These are phyloP conservation scores for Taiozyma onychis DNA, from an alignment of 1,139 yeast species.

Conservation along the genomic window DNA sequence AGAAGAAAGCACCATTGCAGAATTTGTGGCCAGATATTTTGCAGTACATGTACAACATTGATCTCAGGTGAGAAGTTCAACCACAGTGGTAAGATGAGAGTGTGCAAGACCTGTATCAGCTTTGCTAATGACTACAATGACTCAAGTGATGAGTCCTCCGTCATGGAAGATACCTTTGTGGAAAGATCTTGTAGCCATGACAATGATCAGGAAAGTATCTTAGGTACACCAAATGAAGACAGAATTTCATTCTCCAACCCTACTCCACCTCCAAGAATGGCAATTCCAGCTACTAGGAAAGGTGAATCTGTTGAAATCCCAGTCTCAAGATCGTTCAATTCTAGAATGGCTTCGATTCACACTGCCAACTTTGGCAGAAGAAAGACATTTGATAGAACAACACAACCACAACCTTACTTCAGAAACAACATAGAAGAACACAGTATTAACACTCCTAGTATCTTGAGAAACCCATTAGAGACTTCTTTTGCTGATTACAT, in stretches of 20 bases:
- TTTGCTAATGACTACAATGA: constrained; percentile 57
- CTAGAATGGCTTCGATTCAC: constrained; percentile 22
- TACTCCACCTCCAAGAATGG: constrained; percentile 70
- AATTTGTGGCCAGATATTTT: constrained; percentile 92
- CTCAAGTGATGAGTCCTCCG: constrained; percentile 54
- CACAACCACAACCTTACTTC: constrained; percentile 3
- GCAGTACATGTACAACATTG: constrained; percentile 78
- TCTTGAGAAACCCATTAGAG: constrained; percentile 5
- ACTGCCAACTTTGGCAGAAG: constrained; percentile 21
- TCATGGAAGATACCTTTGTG: constrained; percentile 29
- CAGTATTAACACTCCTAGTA: not conserved
- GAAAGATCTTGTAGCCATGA: constrained; percentile 20
- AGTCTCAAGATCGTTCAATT: constrained; percentile 31
- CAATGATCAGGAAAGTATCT: constrained; percentile 9
- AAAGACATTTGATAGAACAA: constrained; percentile 15
- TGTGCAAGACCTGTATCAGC: constrained; percentile 72
- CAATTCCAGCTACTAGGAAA: constrained; percentile 74
- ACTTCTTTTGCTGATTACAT: constrained; percentile 21
- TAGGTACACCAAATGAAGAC: constrained; percentile 12
- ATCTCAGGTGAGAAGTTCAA: constrained; percentile 72
- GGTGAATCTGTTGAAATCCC: constrained; percentile 80
- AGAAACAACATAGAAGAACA: not conserved
- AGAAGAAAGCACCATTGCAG: constrained; percentile 93
- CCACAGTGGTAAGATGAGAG: constrained; percentile 66
- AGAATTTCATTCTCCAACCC: constrained; percentile 32